Percentiles rank a stretch among this genome's conserved stretches.
These are phyloP conservation scores for Aulographum hederae DNA, from an alignment of 2,329 filamentous ascomycete genomes.

Conservation along the genomic window DNA sequence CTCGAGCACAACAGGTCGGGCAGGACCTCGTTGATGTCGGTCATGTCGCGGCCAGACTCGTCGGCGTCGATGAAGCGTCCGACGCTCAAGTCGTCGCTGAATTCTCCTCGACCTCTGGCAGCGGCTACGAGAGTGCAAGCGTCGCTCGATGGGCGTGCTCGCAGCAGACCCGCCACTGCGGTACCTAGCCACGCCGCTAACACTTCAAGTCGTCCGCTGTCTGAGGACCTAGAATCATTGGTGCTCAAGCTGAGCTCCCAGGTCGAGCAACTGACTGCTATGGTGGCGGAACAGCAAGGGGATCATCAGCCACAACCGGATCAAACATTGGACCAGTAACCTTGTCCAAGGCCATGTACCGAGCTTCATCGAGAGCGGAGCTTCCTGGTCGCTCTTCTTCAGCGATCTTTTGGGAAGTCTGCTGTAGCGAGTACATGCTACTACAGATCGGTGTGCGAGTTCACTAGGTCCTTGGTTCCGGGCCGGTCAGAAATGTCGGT, in stretches of 20 bases:
- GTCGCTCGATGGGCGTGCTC: slow-evolving; percentile 8
- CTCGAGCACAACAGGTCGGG: neutral
- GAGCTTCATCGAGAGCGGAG: slow-evolving; percentile 3
- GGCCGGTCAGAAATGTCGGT: neutral
- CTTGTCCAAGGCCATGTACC: slow-evolving; percentile 4
- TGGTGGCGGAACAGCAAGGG: slow-evolving; percentile 19
- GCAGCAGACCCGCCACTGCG: slow-evolving; percentile 8
- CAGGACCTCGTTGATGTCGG: neutral
- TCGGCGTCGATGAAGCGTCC: slow-evolving; percentile 9
- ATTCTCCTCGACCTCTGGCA: slow-evolving; percentile 14
- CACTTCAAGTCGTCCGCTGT: slow-evolving; percentile 10
- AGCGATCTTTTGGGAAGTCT: too few relatives aligned
- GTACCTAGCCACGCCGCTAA: slow-evolving; percentile 9
- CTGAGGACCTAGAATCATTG: slow-evolving; percentile 14
- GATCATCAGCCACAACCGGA: slow-evolving; percentile 13
- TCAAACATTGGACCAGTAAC: slow-evolving; percentile 13
- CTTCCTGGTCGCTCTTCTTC: too few relatives aligned
- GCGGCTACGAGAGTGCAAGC: slow-evolving; percentile 10
- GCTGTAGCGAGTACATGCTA: too few relatives aligned
- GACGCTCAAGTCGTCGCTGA: slow-evolving; percentile 12
- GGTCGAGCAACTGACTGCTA: slow-evolving; percentile 19
- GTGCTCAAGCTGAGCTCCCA: slow-evolving; percentile 19
- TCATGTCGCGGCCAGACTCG: slow-evolving; percentile 15
- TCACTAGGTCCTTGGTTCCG: neutral
- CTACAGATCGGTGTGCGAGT: neutral